phyloP scores from a whole-genome alignment of 169 alveolate species.

The Besnoitia besnoiti region DNA sequence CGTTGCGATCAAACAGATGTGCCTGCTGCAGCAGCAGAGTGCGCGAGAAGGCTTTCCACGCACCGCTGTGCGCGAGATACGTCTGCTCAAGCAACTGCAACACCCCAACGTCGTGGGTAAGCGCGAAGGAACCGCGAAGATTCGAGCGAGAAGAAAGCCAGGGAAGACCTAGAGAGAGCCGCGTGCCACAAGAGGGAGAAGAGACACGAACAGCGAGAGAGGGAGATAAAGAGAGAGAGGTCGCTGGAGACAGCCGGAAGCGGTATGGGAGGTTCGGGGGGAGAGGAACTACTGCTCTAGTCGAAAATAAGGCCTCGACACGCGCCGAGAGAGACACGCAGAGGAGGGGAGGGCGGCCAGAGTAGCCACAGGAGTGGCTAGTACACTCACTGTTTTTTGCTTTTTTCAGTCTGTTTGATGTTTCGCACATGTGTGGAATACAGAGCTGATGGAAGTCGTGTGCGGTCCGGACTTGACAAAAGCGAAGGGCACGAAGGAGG shows the following conservation, averaged over 20 bases:
- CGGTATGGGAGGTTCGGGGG: background rate
- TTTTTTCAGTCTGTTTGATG: background rate
- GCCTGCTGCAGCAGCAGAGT: slow-evolving; percentile 31
- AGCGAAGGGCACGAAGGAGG: background rate
- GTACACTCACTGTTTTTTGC: background rate
- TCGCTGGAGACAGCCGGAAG: no score
- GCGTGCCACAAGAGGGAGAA: no score
- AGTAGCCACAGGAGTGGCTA: no score
- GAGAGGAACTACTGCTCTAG: background rate
- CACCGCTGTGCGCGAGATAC: slow-evolving; percentile 89
- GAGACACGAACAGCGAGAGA: background rate
- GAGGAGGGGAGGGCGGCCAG: no score
- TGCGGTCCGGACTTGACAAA: slow-evolving; percentile 27
- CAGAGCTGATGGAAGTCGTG: slow-evolving; percentile 45
- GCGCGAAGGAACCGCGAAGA: background rate
- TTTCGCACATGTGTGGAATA: no score
- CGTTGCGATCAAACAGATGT: slow-evolving; percentile 52
- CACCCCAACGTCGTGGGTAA: slow-evolving; percentile 87
- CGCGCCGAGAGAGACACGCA: background rate
- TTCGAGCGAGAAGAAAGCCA: background rate
- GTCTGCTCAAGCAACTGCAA: slow-evolving; percentile 82
- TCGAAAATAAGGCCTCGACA: background rate
- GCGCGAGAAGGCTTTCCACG: slow-evolving; percentile 87
- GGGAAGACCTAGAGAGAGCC: background rate
- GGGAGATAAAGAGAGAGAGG: no score